Percentiles rank a stretch among this genome's conserved stretches.
These are phyloP conservation scores for Glutinoglossum americanum DNA, from an alignment of 495 filamentous ascomycete genomes.

Conservation along the genomic window DNA sequence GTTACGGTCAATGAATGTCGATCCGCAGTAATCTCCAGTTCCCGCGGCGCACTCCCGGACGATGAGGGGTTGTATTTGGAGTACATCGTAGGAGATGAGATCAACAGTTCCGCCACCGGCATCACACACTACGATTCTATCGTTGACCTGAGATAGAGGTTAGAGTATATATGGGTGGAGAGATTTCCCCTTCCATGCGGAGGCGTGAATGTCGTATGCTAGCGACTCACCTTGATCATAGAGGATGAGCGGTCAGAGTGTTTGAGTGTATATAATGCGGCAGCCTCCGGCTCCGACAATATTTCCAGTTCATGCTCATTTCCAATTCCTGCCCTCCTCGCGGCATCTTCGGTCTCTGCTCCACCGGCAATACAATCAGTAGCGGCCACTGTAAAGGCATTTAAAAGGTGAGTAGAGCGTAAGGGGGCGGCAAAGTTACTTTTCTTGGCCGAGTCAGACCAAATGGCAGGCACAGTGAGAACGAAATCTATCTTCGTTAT, in stretches of 20 bases:
- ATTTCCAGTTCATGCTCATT: conserved; percentile 23
- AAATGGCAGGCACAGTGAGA: conserved; percentile 15
- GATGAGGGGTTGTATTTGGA: conserved; percentile 23
- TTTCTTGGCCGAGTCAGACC: conserved; percentile 30
- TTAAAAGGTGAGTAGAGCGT: background rate
- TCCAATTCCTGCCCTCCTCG: conserved; percentile 28
- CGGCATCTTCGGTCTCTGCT: conserved; percentile 20
- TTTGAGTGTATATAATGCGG: conserved; percentile 30
- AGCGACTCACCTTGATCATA: background rate
- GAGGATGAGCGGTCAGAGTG: conserved; percentile 7
- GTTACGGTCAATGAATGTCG: conserved; percentile 28
- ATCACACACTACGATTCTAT: conserved; percentile 32
- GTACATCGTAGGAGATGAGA: conserved; percentile 29
- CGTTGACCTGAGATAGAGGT: conserved; percentile 16
- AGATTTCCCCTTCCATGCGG: background rate
- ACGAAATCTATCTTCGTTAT: background rate
- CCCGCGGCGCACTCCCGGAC: conserved; percentile 27
- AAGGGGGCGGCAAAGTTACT: background rate
- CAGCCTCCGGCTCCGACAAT: conserved; percentile 41
- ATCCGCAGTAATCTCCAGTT: conserved; percentile 34
- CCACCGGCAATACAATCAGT: background rate
- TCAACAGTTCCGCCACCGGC: conserved; percentile 40
- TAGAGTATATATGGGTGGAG: background rate
- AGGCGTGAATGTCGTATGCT: background rate
- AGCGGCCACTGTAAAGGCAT: background rate